Evolutionary conservation across 1,284 basidiomycete species (phyloP), one percentile per base, ranked within the genome.

Genomic region (Fistulina hepatica): DNA sequence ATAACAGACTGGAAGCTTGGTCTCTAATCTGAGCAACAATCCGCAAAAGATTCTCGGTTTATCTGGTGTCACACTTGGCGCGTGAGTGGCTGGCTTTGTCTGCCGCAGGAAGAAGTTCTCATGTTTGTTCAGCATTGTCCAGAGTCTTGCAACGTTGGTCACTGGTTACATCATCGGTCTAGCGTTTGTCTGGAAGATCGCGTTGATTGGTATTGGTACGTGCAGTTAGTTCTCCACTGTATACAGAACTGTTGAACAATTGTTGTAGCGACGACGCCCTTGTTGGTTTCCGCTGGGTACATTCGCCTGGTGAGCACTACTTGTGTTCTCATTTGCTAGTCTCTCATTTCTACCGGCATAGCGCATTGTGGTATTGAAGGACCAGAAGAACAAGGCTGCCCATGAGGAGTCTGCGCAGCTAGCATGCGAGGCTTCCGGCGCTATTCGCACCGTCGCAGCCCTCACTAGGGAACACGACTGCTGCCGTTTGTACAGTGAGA

Each of bases 361-460:
- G 74, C 82, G 69, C 27, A 77, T 85, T 39, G 80, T 88, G 44
- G 79, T 91, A 0, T 63, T 92, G 47, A 93, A 93, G 60, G 90
- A 94, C 52, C 77, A 90, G 55, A 64, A 68, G 46, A 92, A 92
- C 66, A 93, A 92, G 64, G 72, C 72, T 51, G 69, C 81, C 0
- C 91, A 98, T 55, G 82, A 85, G 48, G 62, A 63, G 4, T 89
- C 85, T 13, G 89, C 93, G 11, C 90, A 94, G 49, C 59, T 93
- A 17, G 94, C 94, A 21, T 86, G 85, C 52, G 94, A 97, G 60
- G 91, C 92, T 19, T 90, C 92, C 11, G 83, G 74, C 5, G 70
- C 92, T 3, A 95, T 98, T 52, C 78, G 91, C 13, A 97, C 94
- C 4, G 92, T 98, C 21, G 92, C 92, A 1, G 76, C 83, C 2